These are phyloP conservation scores for Scedosporium boydii DNA, from an alignment of 2,329 filamentous ascomycete genomes.

Conservation along the genomic window DNA sequence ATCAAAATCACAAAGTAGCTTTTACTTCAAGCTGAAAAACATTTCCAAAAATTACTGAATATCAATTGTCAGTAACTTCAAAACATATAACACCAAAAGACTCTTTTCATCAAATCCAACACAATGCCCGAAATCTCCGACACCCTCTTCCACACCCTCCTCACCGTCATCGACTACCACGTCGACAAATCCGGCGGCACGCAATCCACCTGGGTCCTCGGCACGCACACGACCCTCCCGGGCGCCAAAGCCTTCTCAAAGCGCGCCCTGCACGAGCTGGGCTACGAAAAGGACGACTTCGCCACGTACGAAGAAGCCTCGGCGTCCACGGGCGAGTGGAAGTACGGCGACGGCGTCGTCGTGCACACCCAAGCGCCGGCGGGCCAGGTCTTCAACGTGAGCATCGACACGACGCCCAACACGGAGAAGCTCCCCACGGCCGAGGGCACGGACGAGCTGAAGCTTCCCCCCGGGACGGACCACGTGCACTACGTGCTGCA, in stretches of 20 bases:
- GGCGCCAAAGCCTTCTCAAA: conserved; percentile 27
- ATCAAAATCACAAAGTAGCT: too few relatives aligned
- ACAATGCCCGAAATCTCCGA: conserved; percentile 14
- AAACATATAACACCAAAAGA: background rate
- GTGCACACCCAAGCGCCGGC: conserved; percentile 25
- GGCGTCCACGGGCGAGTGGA: conserved; percentile 18
- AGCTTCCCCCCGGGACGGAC: conserved; percentile 16
- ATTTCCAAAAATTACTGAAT: background rate
- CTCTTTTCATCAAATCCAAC: background rate
- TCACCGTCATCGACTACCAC: conserved; percentile 22
- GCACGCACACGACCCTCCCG: conserved; percentile 24
- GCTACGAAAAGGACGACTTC: conserved; percentile 28
- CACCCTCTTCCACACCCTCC: conserved; percentile 25
- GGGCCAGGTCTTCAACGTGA: conserved; percentile 27
- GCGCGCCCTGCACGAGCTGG: conserved; percentile 20
- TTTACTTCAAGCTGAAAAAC: background rate
- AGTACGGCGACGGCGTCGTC: conserved; percentile 26
- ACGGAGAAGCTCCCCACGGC: conserved; percentile 17
- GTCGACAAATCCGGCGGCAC: conserved; percentile 16
- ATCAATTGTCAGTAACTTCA: background rate
- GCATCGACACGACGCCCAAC: conserved; percentile 28
- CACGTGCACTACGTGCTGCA: conserved; percentile 31
- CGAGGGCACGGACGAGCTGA: conserved; percentile 11
- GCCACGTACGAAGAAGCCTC: conserved; percentile 18
- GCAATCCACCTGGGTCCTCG: conserved; percentile 24